These are phyloP conservation scores for Zizania latifolia DNA, from an alignment of 176 grass and related monocot genomes.

Conservation along the genomic window DNA sequence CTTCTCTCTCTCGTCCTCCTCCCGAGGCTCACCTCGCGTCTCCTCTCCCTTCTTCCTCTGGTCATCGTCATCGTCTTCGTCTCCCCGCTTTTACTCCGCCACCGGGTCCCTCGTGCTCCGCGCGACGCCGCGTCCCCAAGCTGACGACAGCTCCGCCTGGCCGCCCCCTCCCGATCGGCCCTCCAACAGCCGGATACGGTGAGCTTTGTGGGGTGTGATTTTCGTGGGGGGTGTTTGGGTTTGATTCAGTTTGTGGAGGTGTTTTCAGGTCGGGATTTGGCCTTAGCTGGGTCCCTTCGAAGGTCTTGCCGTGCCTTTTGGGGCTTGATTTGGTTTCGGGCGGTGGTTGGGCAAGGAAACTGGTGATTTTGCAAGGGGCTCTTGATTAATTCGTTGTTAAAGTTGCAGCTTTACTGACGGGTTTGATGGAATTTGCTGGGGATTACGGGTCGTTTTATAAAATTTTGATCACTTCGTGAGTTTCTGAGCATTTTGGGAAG, in stretches of 20 bases:
- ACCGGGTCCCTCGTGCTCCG: not conserved
- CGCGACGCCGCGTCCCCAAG: not conserved
- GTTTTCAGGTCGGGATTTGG: not conserved
- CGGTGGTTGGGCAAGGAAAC: not conserved
- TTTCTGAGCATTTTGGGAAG: not conserved
- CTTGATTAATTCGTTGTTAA: too few relatives aligned
- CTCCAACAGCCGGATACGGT: not conserved
- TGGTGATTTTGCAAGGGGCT: not conserved
- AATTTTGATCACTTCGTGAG: not conserved
- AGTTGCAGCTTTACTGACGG: too few relatives aligned
- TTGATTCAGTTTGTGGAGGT: not conserved
- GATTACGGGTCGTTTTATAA: not conserved
- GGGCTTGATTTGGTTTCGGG: conserved; percentile 18
- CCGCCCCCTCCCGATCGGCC: conserved; percentile 26
- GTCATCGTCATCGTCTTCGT: conserved; percentile 24
- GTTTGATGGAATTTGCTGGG: not conserved
- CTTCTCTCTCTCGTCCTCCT: not conserved
- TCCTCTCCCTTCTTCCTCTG: not conserved
- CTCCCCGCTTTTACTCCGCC: conserved; percentile 9
- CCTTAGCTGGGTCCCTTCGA: not conserved
- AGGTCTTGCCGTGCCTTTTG: not conserved
- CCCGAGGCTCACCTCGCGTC: not conserved
- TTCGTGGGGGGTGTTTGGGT: not conserved
- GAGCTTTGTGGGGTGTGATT: conserved; percentile 12
- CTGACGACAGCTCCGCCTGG: not conserved